A percentile compares a stretch with the other conserved stretches of the same genome.
Evolutionary conservation across 1,284 basidiomycete species (phyloP).

Genomic region (Papiliotrema nemorosa): DNA sequence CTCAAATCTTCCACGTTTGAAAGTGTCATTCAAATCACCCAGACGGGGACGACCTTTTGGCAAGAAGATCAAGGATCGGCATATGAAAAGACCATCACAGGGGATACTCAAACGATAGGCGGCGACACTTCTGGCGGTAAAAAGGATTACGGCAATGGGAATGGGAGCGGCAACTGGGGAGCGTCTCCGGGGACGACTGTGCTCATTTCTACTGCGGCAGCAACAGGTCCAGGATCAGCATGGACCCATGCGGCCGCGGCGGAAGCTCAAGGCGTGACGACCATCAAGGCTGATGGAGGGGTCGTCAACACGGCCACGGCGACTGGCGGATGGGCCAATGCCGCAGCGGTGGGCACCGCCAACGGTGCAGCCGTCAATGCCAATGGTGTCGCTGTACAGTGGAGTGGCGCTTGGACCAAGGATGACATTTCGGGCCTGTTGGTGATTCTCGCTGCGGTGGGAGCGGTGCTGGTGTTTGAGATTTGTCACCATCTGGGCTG

Average conservation of each 20-base stretch:
- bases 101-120: slow-evolving; percentile 2
- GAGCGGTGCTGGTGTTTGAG: neutral
- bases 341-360: too few relatives aligned
- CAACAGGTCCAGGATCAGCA: slow-evolving; percentile 11
- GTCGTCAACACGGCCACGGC: neutral
- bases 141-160: neutral
- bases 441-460: neutral
- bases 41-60: slow-evolving; percentile 26
- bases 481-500: neutral
- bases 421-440: neutral
- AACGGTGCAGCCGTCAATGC: neutral
- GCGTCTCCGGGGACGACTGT: neutral
- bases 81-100: slow-evolving; percentile 7
- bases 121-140: neutral
- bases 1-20: slow-evolving; percentile 18
- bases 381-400: neutral
- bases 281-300: neutral
- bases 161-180: neutral
- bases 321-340: neutral
- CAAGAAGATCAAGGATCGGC: slow-evolving; percentile 10
- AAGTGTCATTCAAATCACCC: slow-evolving; percentile 22
- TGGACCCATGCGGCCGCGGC: slow-evolving; percentile 18
- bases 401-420: neutral
- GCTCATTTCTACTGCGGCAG: neutral
- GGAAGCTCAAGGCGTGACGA: neutral